These are phyloP conservation scores for Lentinus tigrinus DNA, from an alignment of 768 basidiomycete species.

Conservation along the genomic window DNA sequence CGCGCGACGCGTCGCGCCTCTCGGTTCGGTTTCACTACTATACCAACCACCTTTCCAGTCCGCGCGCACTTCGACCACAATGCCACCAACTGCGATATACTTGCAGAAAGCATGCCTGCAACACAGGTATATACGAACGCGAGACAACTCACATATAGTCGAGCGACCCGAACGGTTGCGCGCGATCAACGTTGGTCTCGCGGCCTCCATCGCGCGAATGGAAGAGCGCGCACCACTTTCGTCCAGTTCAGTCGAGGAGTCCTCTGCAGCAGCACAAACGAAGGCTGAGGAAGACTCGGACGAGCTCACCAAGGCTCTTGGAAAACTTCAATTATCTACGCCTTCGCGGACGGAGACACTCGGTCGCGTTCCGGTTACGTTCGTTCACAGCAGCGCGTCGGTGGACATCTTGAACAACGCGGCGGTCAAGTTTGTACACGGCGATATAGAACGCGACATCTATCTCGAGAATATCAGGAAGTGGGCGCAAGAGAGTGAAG, in stretches of 20 bases:
- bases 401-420: slow-evolving; percentile 56
- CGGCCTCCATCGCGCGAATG: slow-evolving; percentile 74
- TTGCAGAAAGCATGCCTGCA: slow-evolving; percentile 73
- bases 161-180: slow-evolving; percentile 89
- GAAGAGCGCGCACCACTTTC: slow-evolving; percentile 34
- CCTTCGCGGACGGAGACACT: not conserved
- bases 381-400: slow-evolving; percentile 53
- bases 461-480: slow-evolving; percentile 62
- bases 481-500: slow-evolving; percentile 59
- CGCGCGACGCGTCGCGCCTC: not conserved
- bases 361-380: slow-evolving; percentile 33
- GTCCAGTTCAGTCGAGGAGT: not conserved
- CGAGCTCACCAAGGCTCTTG: slow-evolving; percentile 47
- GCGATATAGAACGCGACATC: slow-evolving; percentile 62
- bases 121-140: slow-evolving; percentile 77
- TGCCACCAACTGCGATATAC: slow-evolving; percentile 29
- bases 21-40: not conserved
- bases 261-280: not conserved
- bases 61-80: not conserved
- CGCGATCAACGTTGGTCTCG: slow-evolving; percentile 79
- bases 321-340: slow-evolving; percentile 21
- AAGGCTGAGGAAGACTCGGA: slow-evolving; percentile 24
- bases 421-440: slow-evolving; percentile 75
- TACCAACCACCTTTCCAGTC: not conserved
- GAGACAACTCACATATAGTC: slow-evolving; percentile 73